A percentile compares a stretch with the other conserved stretches of the same genome.
Conservation (phyloP, 306 rosid genomes). For the Vicia villosa region DNA sequence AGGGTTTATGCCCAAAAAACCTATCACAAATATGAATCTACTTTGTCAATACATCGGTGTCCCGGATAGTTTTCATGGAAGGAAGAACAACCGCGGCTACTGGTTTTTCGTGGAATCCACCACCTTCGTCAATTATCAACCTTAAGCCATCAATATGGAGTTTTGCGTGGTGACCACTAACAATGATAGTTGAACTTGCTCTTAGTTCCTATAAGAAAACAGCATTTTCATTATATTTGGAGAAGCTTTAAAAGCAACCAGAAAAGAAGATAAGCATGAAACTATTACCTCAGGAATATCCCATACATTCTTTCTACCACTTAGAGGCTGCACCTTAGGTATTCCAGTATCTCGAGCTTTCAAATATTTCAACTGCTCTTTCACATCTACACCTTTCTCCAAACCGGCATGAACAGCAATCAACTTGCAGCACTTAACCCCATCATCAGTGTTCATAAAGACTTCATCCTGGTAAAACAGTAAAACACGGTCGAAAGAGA, state of each 20-base stretch:
- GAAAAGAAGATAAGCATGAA: constrained; percentile 2
- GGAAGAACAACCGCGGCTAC: constrained; percentile 87
- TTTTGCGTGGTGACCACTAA: constrained; percentile 91
- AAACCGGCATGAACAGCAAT: constrained; percentile 95
- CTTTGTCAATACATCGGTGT: constrained; percentile 51
- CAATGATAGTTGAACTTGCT: constrained; percentile 58
- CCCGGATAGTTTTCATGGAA: constrained; percentile 68
- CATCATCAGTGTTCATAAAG: constrained; percentile 59
- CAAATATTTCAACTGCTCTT: constrained; percentile 68
- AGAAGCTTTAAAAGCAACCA: neutral
- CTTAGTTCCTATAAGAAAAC: constrained; percentile 56
- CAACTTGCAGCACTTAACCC: constrained; percentile 66
- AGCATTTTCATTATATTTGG: constrained; percentile 9
- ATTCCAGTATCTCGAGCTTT: constrained; percentile 68
- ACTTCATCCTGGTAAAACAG: constrained; percentile 68
- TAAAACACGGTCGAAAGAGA: constrained; percentile 32
- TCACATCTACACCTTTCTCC: constrained; percentile 63
- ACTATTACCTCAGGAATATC: constrained; percentile 77
- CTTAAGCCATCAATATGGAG: constrained; percentile 73
- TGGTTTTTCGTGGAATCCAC: constrained; percentile 59
- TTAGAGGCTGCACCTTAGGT: constrained; percentile 64
- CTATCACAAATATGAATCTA: constrained; percentile 39
- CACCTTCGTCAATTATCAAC: constrained; percentile 83
- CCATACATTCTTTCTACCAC: constrained; percentile 79
- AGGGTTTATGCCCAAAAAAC: neutral